Evolutionary conservation across 2,329 filamentous ascomycete species (phyloP), one percentile per base, ranked within the genome.

Genomic region (Aspergillus chevalieri): DNA sequence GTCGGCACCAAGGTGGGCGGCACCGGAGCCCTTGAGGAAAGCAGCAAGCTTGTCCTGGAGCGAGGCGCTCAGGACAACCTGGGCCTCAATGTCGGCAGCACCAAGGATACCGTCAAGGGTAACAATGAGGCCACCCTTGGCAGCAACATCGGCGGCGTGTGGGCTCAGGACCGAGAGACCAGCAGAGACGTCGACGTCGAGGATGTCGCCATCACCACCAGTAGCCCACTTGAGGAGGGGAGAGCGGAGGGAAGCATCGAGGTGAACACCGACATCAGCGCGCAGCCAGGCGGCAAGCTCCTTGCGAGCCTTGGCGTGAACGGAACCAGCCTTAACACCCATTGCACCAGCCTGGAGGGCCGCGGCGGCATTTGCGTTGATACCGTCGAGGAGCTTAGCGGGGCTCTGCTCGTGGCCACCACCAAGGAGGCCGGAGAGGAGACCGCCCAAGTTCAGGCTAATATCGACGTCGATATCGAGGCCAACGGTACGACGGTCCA

Each of bases 41-140:
- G 61, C 52, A 30, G 54, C 38, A 17, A 70, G 62, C 41, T 58
- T 52, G 47, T 58, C 30, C 52, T 67, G 65, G 28, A 60, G 57
- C 24, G 58, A 58, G 28, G 55, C 53, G 49, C 57, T 64, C 30
- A 70, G 60, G 46, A 68, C 59, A 17, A 68, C 61, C 41, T 58
- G 57, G n/a, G 57, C 54, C 22, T 55, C 58, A 9, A 65, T 55
- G 15, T 62, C 57, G 44, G 60, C 46, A 15, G 61, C 47, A 19
- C 53, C 47, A 47, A 67, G 62, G 51, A 70, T 67, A 63, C 67
- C 67, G 14, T 69, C 65, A 17, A 69, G 30, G 41, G 61, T 67
- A 39, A 69, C 66, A 46, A 58, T 62, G 46, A 70, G 59, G n/a
- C 63, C 59, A 38, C 62, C 65, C 58, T 68, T 59, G 45, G 67